A percentile compares a stretch with the other conserved stretches of the same genome.
Evolutionary conservation across 2,329 filamentous ascomycete genomes (phyloP).

Genomic region (Lachnellula cervina): DNA sequence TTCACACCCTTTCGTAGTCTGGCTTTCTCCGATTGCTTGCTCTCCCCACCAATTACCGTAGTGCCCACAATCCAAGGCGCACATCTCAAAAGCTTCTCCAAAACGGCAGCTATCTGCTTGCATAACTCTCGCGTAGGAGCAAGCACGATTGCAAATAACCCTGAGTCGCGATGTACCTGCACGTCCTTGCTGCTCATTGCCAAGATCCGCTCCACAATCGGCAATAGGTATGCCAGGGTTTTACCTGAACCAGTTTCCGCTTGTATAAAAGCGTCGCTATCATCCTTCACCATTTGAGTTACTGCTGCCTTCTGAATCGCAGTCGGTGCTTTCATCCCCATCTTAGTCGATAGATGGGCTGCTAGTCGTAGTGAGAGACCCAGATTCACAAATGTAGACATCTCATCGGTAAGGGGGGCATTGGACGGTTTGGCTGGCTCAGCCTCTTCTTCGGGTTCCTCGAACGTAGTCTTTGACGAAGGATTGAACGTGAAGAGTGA

Average conservation of each 20-base stretch:
- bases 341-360: constrained; percentile 75
- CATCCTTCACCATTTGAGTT: constrained; percentile 70
- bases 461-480: constrained; percentile 57
- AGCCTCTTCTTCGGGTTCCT: constrained; percentile 40
- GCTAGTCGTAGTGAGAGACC: constrained; percentile 78
- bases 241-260: constrained; percentile 97
- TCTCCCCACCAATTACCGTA: constrained; percentile 68
- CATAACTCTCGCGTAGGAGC: constrained; percentile 91
- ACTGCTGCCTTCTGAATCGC: constrained; percentile 92
- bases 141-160: constrained; percentile 88
- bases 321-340: constrained; percentile 85
- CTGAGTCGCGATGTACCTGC: constrained; percentile 75
- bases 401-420: constrained; percentile 77
- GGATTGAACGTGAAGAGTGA: constrained; percentile 92
- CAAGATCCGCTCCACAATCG: constrained; percentile 84
- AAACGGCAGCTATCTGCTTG: constrained; percentile 83
- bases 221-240: constrained; percentile 90
- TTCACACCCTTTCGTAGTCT: constrained; percentile 89
- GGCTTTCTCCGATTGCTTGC: constrained; percentile 81
- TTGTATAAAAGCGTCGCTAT: constrained; percentile 91
- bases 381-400: constrained; percentile 80
- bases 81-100: constrained; percentile 81
- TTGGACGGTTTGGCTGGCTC: constrained; percentile 74
- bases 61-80: constrained; percentile 93
- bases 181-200: constrained; percentile 56